Base-by-base conservation (phyloP, 805 yeast genomes). In the Zygoascus biomembranicola region DNA sequence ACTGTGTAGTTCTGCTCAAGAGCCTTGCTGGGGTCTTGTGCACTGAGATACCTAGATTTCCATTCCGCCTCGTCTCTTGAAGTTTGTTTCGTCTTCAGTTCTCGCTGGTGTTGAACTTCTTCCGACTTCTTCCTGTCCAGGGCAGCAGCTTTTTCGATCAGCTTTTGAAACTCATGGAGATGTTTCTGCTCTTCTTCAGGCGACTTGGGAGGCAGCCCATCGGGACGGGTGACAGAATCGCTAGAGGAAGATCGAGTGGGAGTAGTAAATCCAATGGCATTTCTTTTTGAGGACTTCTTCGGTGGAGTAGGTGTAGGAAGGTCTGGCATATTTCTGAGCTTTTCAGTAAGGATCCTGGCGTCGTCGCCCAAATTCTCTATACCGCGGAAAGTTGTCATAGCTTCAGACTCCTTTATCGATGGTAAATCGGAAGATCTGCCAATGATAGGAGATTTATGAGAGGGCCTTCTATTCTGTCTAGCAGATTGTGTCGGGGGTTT, bases 181-280 rank as follows among this genome's bases (percentile, higher is more conserved):
- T 85, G 90, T 55, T 74, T 78, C 31, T 65, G 52, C 16, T 77
- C 75, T 59, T 85, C 90, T 18, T 68, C 65, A 16, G 66, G 63
- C 26, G 77, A 67, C 63, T 85, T 85, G 45, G 89, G 87, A 0
- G 92, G 90, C 41, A 85, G 67, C 71, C 80, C 77, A 1, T 75
- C 67, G 26, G 87, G 90, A 52, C 92, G 69, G 0, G 90, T 82
- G 23, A 72, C 41, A 20, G 41, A 47, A 3, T 23, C 20, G 14
- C 19, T 37, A 14, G 39, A 16, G 14, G 26, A 4, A 8, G 35
- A 16, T 5, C 20, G 39, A 16, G 43, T 18, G 11, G 26, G 41
- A 32, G n/a, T 44, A n/a, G 42, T 23, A n/a, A n/a, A 26, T 5
- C 37, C 19, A 20, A 8, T 8, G 23, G 39, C 19, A 11, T 16